A percentile compares a stretch with the other conserved stretches of the same genome.
Evolutionary conservation across 1,284 basidiomycete species (phyloP).

Genomic region (Naganishia sp.): DNA sequence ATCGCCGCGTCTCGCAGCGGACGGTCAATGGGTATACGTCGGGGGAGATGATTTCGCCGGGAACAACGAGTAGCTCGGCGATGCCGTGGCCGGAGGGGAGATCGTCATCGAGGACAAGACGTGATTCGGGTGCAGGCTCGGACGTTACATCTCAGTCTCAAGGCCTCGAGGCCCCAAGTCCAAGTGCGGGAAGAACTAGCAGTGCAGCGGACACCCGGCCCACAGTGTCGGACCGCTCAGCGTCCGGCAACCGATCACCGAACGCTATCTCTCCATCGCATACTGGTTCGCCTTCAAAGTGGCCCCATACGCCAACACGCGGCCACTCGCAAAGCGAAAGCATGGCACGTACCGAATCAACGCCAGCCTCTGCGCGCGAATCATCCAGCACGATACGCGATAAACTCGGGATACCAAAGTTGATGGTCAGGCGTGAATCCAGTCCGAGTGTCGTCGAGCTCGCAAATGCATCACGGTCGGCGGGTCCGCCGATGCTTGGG

Average conservation of each 20-base stretch:
- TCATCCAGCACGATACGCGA: slow-evolving; percentile 1
- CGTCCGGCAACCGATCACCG: slow-evolving; percentile 17
- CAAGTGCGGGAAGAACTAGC: not conserved
- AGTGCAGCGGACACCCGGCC: not conserved
- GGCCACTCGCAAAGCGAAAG: slow-evolving; percentile 13
- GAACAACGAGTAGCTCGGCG: not conserved
- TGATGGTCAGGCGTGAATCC: slow-evolving; percentile 17
- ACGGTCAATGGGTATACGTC: not conserved
- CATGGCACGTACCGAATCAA: slow-evolving; percentile 6
- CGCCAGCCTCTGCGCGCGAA: slow-evolving; percentile 2
- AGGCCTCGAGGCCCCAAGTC: slow-evolving; percentile 7
- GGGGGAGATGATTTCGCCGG: slow-evolving; percentile 9
- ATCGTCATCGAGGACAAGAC: not conserved
- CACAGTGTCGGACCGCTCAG: not conserved
- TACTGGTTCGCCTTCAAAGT: slow-evolving; percentile 7
- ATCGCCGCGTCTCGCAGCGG: slow-evolving; percentile 19
- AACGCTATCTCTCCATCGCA: slow-evolving; percentile 7
- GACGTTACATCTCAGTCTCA: not conserved
- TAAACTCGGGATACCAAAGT: not conserved
- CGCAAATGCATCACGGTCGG: not conserved
- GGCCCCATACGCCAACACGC: slow-evolving; percentile 1
- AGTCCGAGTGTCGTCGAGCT: slow-evolving; percentile 16
- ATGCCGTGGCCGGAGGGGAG: not conserved
- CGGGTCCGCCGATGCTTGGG: slow-evolving; percentile 8
- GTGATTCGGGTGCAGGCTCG: too few species aligned